These are phyloP conservation scores for Pyrenochaeta sp. DNA, from an alignment of 2,329 filamentous ascomycete species.

Conservation along the genomic window DNA sequence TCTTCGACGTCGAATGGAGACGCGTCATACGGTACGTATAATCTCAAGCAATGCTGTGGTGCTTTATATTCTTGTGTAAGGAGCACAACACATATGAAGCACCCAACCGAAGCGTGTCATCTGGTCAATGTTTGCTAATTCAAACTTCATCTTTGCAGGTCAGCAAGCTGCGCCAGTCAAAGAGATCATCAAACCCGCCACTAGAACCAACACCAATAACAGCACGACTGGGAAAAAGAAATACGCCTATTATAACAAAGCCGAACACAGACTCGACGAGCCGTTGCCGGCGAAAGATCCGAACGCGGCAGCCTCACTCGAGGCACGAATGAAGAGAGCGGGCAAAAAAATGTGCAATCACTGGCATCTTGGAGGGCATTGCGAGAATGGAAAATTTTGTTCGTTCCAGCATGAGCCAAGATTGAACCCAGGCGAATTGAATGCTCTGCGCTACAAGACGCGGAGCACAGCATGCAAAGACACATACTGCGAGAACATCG, in stretches of 20 bases:
- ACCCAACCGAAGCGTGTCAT: neutral
- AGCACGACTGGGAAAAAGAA: constrained; percentile 37
- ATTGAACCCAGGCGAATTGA: constrained; percentile 46
- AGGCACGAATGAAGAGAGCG: constrained; percentile 37
- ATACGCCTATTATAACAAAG: constrained; percentile 52
- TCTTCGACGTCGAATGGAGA: constrained; percentile 25
- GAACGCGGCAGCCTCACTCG: constrained; percentile 31
- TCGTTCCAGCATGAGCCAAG: constrained; percentile 53
- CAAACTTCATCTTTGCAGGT: constrained; percentile 52
- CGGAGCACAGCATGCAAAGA: constrained; percentile 50
- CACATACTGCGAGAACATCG: constrained; percentile 49
- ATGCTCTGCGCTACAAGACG: constrained; percentile 53
- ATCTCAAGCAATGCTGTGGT: neutral
- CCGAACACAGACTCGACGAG: constrained; percentile 53
- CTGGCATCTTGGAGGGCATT: constrained; percentile 48
- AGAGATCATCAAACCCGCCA: constrained; percentile 51
- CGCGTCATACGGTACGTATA: constrained; percentile 27
- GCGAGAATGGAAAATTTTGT: constrained; percentile 51
- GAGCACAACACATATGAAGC: neutral
- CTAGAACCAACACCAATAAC: constrained; percentile 14
- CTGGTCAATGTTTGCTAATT: constrained; percentile 5
- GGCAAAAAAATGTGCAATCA: constrained; percentile 47
- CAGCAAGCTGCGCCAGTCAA: constrained; percentile 38
- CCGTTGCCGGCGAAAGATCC: constrained; percentile 43
- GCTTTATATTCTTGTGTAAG: neutral